These are phyloP conservation scores for Neopestalotiopsis sp. DNA, from an alignment of 2,329 filamentous ascomycete genomes.

Conservation along the genomic window DNA sequence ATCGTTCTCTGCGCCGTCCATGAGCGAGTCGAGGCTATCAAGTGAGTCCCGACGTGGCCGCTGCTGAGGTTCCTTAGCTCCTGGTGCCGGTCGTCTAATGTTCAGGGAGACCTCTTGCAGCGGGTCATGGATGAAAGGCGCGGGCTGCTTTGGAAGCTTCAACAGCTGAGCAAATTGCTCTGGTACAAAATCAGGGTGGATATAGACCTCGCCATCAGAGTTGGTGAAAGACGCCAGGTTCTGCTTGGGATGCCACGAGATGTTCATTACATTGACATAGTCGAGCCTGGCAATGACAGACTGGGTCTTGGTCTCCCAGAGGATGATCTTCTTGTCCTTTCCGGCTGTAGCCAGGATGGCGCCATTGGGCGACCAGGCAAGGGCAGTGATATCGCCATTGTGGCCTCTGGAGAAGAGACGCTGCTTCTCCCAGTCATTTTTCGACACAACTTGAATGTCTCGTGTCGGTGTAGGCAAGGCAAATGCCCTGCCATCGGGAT, in stretches of 20 bases:
- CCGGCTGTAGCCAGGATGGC: constrained; percentile 78
- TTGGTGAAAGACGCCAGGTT: constrained; percentile 94
- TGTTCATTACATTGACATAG: constrained; percentile 82
- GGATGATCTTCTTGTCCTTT: constrained; percentile 70
- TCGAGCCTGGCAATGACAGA: constrained; percentile 79
- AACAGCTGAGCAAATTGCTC: constrained; percentile 63
- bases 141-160: constrained; percentile 68
- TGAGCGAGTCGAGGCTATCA: constrained; percentile 83
- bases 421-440: constrained; percentile 88
- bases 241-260: constrained; percentile 88
- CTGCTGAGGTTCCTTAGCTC: constrained; percentile 57
- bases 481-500: constrained; percentile 92
- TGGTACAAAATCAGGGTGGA: constrained; percentile 74
- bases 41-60: constrained; percentile 66
- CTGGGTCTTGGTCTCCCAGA: constrained; percentile 93
- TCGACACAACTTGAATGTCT: constrained; percentile 87
- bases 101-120: constrained; percentile 73
- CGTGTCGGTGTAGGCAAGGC: constrained; percentile 81
- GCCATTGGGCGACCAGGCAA: constrained; percentile 95
- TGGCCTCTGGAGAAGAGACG: constrained; percentile 80
- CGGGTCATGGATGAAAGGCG: constrained; percentile 86
- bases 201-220: constrained; percentile 90
- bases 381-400: constrained; percentile 80
- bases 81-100: constrained; percentile 53
- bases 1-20: constrained; percentile 69